Evolutionary conservation across 2,329 filamentous ascomycete species (phyloP).

Genomic region (Drechslerella dactyloides): DNA sequence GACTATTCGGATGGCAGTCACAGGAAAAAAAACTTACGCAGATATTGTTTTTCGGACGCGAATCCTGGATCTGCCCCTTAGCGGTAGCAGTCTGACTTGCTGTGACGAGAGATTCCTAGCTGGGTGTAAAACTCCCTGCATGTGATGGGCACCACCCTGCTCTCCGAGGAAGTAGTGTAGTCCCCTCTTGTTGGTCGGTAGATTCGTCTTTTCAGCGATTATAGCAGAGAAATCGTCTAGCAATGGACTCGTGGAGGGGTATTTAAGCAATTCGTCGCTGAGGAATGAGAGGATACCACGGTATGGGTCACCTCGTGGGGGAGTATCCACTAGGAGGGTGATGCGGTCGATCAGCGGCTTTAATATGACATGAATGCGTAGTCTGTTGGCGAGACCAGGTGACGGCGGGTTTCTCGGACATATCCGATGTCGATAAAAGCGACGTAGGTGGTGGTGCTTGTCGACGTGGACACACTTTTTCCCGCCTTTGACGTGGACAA

Average conservation of each 20-base stretch:
- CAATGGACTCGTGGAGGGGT: conserved; percentile 24
- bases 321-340: conserved; percentile 37
- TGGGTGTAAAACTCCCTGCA: conserved; percentile 6
- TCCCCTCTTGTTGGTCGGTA: conserved; percentile 27
- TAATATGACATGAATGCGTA: conserved; percentile 48
- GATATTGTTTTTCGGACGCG: conserved; percentile 47
- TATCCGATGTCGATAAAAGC: conserved; percentile 44
- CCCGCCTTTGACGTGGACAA: conserved; percentile 17
- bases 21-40: conserved; percentile 19
- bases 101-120: conserved; percentile 14
- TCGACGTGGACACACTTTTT: conserved; percentile 33
- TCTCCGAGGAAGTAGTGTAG: conserved; percentile 41
- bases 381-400: conserved; percentile 43
- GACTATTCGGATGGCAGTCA: background rate
- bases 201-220: conserved; percentile 29
- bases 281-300: conserved; percentile 41
- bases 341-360: conserved; percentile 48
- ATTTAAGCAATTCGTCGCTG: conserved; percentile 29
- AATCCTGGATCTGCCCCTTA: conserved; percentile 44
- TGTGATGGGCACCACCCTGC: conserved; percentile 16
- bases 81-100: conserved; percentile 37
- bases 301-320: conserved; percentile 35
- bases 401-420: conserved; percentile 41
- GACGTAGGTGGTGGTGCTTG: conserved; percentile 32
- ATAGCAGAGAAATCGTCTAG: conserved; percentile 33